Evolutionary conservation across 306 rosid species (phyloP), one percentile per base, ranked within the genome.

Genomic region (Quillaja saponaria): DNA sequence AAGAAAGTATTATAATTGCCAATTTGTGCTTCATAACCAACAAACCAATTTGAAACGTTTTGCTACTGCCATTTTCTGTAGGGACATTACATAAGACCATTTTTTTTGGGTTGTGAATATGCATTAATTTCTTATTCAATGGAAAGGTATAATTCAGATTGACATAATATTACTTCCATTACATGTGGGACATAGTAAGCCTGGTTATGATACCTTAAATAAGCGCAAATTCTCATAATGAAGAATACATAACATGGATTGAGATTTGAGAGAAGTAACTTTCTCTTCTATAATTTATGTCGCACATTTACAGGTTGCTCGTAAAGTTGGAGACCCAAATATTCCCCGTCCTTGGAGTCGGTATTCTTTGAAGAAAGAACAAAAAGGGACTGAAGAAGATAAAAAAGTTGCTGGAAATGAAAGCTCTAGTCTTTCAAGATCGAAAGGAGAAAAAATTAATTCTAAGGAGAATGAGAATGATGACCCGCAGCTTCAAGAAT

Each of bases 291-390:
- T n/a, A n/a, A n/a, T n/a, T n/a, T n/a, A n/a, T n/a, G n/a, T n/a
- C n/a, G n/a, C n/a, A 17, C 17, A 10, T 41, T 15, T 61, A 10
- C 71, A 89, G 95, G 80, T 76, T 65, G 99, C 99, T 58, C 66
- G 64, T 49, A 79, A 81, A 68, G 80, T 59, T 39, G 96, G 98
- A 12, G 98, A 92, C 78, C 81, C 85, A 16, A 72, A 79, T 49
- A 80, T 86, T 69, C 96, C 96, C 33, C 83, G 86, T 40, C 85
- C 98, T 2, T 88, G 96, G 98, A 86, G 98, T 78, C 79, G 81
- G 10, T 37, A 88, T 71, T 81, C 90, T 1, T 40, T 63, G 19
- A 81, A 81, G 59, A 78, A 81, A 37, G 88, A 67, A 13, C 69
- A 67, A 5, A 63, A 81, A 63, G 79, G 19, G 47, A 48, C 56